Evolutionary conservation across 148 eudicot species (phyloP).

Genomic region (Rheum nobile): DNA sequence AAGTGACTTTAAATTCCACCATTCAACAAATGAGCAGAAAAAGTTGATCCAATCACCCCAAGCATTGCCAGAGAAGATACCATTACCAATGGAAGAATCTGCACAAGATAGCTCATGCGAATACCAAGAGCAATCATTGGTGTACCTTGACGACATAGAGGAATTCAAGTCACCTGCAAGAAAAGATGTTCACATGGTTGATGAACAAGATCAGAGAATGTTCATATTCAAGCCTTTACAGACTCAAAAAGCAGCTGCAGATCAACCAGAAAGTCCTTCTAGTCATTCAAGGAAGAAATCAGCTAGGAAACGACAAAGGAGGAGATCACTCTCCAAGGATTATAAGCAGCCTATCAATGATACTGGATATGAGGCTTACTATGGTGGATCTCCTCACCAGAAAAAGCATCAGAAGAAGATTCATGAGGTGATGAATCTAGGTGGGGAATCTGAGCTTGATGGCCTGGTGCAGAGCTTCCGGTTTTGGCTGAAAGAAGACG

Average conservation of each 20-base stretch:
- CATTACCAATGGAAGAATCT: background rate
- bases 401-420: background rate
- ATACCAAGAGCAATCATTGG: background rate
- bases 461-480: background rate
- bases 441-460: background rate
- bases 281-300: background rate
- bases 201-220: constrained; percentile 10
- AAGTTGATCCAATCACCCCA: background rate
- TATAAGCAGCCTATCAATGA: background rate
- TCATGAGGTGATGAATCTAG: background rate
- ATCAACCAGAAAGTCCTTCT: background rate
- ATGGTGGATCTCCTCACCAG: constrained; percentile 1
- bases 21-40: background rate
- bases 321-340: constrained; percentile 1
- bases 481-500: background rate
- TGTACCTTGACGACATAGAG: constrained; percentile 9
- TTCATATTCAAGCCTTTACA: constrained; percentile 13
- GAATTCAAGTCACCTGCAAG: constrained; percentile 6
- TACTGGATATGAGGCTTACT: background rate
- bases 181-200: background rate
- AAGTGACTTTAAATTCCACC: background rate
- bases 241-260: background rate
- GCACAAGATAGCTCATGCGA: background rate
- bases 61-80: background rate
- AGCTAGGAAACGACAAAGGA: constrained; percentile 3